Conservation (phyloP, 2,329 filamentous ascomycete species). For the Pseudogymnoascus sp. region DNA sequence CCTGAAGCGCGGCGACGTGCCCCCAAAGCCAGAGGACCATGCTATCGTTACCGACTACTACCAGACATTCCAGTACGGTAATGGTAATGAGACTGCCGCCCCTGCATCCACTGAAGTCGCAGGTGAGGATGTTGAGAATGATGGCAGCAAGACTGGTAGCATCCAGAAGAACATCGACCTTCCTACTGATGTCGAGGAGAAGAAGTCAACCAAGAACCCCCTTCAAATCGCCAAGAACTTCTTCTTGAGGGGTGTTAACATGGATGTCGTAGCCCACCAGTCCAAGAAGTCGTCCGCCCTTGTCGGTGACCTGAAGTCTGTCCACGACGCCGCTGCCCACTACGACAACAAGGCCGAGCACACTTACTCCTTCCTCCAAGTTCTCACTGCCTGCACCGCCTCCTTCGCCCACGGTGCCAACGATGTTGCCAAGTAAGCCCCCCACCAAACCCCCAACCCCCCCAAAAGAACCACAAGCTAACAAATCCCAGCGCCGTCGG, state of each 20-base stretch:
- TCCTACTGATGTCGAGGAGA: constrained; percentile 35
- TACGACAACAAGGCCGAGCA: constrained; percentile 56
- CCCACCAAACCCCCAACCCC: too few species aligned
- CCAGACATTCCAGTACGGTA: constrained; percentile 30
- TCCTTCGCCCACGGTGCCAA: constrained; percentile 66
- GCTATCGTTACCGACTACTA: constrained; percentile 34
- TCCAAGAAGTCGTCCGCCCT: constrained; percentile 36
- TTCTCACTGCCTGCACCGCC: constrained; percentile 62
- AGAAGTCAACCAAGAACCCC: constrained; percentile 29
- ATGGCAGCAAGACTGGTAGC: constrained; percentile 18
- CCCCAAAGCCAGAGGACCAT: constrained; percentile 27
- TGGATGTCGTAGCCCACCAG: constrained; percentile 35
- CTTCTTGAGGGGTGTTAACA: constrained; percentile 40
- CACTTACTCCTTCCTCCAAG: constrained; percentile 57
- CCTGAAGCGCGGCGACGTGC: constrained; percentile 30
- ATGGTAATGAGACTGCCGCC: neutral
- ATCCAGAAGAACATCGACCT: constrained; percentile 26
- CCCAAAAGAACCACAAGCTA: neutral
- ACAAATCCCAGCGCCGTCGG: constrained; percentile 41
- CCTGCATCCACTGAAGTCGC: constrained; percentile 14
- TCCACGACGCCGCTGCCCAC: constrained; percentile 49
- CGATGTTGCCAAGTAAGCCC: constrained; percentile 45
- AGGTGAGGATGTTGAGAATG: constrained; percentile 22
- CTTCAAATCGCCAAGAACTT: constrained; percentile 39
- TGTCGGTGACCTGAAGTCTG: constrained; percentile 43